Evolutionary conservation across 768 basidiomycete genomes (phyloP).

Genomic region (Basidioascus undulatus): DNA sequence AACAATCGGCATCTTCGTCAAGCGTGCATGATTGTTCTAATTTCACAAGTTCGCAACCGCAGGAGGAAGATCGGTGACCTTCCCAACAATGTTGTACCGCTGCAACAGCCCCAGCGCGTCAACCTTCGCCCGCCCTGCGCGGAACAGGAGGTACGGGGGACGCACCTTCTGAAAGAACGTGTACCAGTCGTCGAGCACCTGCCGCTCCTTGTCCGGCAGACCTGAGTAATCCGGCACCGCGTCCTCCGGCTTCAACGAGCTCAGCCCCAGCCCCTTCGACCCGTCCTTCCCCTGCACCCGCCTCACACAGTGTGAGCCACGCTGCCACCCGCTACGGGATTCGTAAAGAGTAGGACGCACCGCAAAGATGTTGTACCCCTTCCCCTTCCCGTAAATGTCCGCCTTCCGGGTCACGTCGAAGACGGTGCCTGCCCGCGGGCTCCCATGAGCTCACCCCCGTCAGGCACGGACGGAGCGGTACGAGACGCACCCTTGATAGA

Average conservation of each 20-base stretch:
- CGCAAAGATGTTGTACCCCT: slow-evolving; percentile 20
- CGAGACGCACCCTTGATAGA: slow-evolving; percentile 55
- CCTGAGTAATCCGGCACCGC: slow-evolving; percentile 66
- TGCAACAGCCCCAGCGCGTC: slow-evolving; percentile 19
- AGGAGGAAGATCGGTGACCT: slow-evolving; percentile 32
- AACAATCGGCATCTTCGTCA: too few species aligned
- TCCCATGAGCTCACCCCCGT: too few species aligned
- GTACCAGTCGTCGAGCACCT: slow-evolving; percentile 74
- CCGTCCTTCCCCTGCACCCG: slow-evolving; percentile 72
- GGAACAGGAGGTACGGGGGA: not conserved
- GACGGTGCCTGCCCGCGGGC: slow-evolving; percentile 35
- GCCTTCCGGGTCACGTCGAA: slow-evolving; percentile 70
- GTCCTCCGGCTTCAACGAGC: slow-evolving; percentile 60
- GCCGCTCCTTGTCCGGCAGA: slow-evolving; percentile 43
- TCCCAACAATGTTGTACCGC: slow-evolving; percentile 70
- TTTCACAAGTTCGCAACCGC: slow-evolving; percentile 13
- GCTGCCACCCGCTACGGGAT: too few species aligned
- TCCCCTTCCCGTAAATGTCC: slow-evolving; percentile 69
- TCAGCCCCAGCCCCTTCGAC: slow-evolving; percentile 67
- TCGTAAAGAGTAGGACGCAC: too few species aligned
- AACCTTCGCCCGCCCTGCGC: not conserved
- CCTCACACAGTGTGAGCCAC: too few species aligned
- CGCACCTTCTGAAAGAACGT: slow-evolving; percentile 55
- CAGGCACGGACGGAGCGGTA: too few species aligned
- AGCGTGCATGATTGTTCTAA: too few species aligned